Base-by-base conservation (phyloP, 2,329 filamentous ascomycete species). In the Bipolaris victoriae region DNA sequence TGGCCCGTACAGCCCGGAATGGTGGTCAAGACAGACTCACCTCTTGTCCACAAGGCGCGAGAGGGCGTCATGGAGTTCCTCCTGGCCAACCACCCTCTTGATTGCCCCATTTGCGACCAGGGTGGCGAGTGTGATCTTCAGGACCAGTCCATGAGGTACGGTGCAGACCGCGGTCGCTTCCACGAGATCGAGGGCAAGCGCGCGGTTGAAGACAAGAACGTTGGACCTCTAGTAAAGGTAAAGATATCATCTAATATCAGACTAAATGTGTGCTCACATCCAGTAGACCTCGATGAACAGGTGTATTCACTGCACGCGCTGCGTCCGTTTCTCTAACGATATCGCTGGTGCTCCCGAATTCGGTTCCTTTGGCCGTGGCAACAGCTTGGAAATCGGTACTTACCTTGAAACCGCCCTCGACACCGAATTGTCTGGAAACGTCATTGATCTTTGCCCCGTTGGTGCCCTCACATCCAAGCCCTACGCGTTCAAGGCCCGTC, bases 51-150 rank as follows among this genome's bases (percentile, higher is more conserved):
- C 84, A 99, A 99, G 83, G 95, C 95, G 69, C 88, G 95, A 75
- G 95, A 99, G 83, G 95, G 95, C 76, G 92, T 99, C 49, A 99
- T 98, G 95, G 95, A 99, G 77, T 99, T 99, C 73, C 82, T 99
- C 65, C 86, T 99, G 61, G 92, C 94, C 70, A 98, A 98, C 79
- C 93, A 98, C 78, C 93, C 93, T 47, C 86, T 97, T 66, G 93
- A 98, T 81, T 97, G 94, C 82, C 92, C 93, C 46, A 92, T 99
- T 76, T 99, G 95, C 83, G 95, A 99, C 80, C 95, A 99, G 80
- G 95, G 95, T 82, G 95, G 95, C 76, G 95, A 99, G 80, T 99
- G 95, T 80, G 95, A 99, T 83, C 87, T 99, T 60, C 95, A 99
- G 81, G 95, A 99, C 78, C 95, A 99, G 84, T 98, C 94, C 54